Evolutionary conservation across 306 rosid species (phyloP).

Genomic region (Fragaria iinumae): DNA sequence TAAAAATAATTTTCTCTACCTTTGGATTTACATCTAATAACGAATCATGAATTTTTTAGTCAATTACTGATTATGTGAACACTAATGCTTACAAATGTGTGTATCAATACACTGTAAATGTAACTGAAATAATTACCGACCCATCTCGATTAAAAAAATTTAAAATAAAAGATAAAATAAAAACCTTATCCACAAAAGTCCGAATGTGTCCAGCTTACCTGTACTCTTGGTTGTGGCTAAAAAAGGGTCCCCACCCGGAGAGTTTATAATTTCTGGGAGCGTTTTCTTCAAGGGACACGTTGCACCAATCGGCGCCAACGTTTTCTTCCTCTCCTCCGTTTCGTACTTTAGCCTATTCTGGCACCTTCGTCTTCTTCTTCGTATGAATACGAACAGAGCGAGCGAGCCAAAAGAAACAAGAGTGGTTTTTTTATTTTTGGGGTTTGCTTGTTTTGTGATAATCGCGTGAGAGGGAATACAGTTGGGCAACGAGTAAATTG

Average conservation of each 20-base stretch:
- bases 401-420: neutral
- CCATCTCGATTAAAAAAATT: too few species aligned
- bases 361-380: neutral
- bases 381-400: neutral
- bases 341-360: neutral
- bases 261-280: neutral
- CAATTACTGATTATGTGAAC: too few species aligned
- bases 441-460: neutral
- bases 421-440: neutral
- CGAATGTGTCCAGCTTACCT: neutral
- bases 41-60: too few species aligned
- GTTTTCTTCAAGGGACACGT: constrained; percentile 1
- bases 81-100: too few species aligned
- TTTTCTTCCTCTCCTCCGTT: neutral
- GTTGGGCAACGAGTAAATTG: constrained; percentile 26
- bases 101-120: too few species aligned
- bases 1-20: too few species aligned
- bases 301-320: constrained; percentile 1
- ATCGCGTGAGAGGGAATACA: constrained; percentile 1
- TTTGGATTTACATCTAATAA: too few species aligned
- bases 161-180: neutral
- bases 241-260: neutral
- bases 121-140: too few species aligned
- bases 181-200: neutral
- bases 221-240: neutral